A percentile compares a stretch with the other conserved stretches of the same genome.
These are phyloP conservation scores for Fabrea salina DNA, from an alignment of 169 alveolate genomes.

Conservation along the genomic window DNA sequence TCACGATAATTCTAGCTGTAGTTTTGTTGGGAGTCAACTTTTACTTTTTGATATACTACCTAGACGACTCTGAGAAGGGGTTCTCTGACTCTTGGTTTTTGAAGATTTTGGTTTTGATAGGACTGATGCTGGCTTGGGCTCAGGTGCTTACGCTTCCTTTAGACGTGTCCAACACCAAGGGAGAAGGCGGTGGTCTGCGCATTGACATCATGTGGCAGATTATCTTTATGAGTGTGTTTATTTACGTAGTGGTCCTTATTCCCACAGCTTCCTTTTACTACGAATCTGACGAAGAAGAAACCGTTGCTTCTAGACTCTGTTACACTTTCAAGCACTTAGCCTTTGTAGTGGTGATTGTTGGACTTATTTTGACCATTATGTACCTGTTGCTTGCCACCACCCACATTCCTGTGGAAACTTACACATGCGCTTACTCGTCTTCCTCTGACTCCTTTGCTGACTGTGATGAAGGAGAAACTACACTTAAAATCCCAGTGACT, in stretches of 20 bases:
- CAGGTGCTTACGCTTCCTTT: slow-evolving; percentile 73
- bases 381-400: slow-evolving; percentile 43
- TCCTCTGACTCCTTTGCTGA: not conserved
- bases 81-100: slow-evolving; percentile 3
- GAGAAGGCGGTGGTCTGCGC: slow-evolving; percentile 66
- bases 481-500: slow-evolving; percentile 33
- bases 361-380: slow-evolving; percentile 34
- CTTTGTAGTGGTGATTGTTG: slow-evolving; percentile 33
- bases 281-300: slow-evolving; percentile 82
- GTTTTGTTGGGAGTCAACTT: not conserved
- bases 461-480: not conserved
- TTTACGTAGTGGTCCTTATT: slow-evolving; percentile 53
- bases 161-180: slow-evolving; percentile 69
- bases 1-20: not conserved
- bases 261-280: slow-evolving; percentile 72
- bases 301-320: slow-evolving; percentile 43
- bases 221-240: slow-evolving; percentile 53
- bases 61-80: slow-evolving; percentile 10
- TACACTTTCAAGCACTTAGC: slow-evolving; percentile 42
- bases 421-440: slow-evolving; percentile 12
- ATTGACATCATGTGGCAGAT: slow-evolving; percentile 77
- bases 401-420: slow-evolving; percentile 43
- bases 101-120: slow-evolving; percentile 24
- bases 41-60: slow-evolving; percentile 11
- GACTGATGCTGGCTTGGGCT: slow-evolving; percentile 67